Evolutionary conservation across 305 asterid species (phyloP), one percentile per base, ranked within the genome.

Genomic region (Fraxinus greggii): DNA sequence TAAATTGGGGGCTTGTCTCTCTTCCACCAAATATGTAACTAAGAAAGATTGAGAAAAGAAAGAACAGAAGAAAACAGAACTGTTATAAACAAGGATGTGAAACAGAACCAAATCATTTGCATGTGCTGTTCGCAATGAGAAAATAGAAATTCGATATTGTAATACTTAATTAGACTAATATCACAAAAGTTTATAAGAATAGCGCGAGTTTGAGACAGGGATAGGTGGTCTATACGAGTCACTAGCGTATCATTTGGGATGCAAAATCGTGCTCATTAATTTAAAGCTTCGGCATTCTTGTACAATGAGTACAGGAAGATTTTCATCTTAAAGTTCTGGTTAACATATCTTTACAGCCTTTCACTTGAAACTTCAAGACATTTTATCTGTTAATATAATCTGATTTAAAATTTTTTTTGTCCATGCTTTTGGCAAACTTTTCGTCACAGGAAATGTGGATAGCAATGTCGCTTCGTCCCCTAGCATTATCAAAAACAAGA

Each of bases 401-500:
- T n/a, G 63, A 54, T 48, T 32, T 32, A 2, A 3, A 29, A 6
- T 40, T 12, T 17, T 51, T 1, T 2, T 21, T 7, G 6, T 3
- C 28, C 13, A 4, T 29, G 10, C 5, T 69, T n/a, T 69, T 28
- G n/a, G 21, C 23, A 38, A 29, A 36, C 72, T 76, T 72, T n/a
- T 80, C 48, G 21, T 86, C 23, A 74, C 90, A 93, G 95, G 93
- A 12, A 77, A 86, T 45, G 28, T 85, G 28, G 92, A 83, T 78
- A 79, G 89, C 2, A 83, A 59, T 1, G 77, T 73, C 3, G 86
- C 84, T 75, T 63, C 84, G 19, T 86, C 92, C 33, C 76, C 77
- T 0, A 84, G 86, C 80, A 78, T 86, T 51, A 84, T 88, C 84
- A 92, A 85, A 75, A 89, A 90, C 81, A 86, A 85, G 89, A 91